A percentile compares a stretch with the other conserved stretches of the same genome.
These are phyloP conservation scores for Neurospora sp. DNA, from an alignment of 495 filamentous ascomycete species.

Conservation along the genomic window DNA sequence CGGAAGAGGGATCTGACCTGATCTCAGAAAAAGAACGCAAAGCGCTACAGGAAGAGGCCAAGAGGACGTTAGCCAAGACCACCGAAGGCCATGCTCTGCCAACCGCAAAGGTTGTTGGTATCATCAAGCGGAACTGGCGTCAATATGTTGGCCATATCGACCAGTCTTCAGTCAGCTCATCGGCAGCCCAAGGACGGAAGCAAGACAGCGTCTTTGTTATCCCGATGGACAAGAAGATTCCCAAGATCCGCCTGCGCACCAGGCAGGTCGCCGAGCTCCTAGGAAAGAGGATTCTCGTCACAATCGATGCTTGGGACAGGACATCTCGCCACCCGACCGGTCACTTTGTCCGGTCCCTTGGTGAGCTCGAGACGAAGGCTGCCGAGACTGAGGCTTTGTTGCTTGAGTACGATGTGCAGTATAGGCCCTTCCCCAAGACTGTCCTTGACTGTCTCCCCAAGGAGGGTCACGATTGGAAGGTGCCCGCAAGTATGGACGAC, in stretches of 20 bases:
- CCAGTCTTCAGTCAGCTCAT: slow-evolving; percentile 65
- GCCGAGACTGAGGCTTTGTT: slow-evolving; percentile 93
- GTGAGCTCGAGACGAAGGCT: slow-evolving; percentile 87
- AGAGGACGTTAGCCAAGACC: slow-evolving; percentile 66
- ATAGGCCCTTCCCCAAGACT: slow-evolving; percentile 90
- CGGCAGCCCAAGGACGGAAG: slow-evolving; percentile 58
- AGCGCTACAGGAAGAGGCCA: slow-evolving; percentile 83
- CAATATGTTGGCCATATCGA: slow-evolving; percentile 97
- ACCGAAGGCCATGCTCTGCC: slow-evolving; percentile 76
- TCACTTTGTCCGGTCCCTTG: slow-evolving; percentile 87
- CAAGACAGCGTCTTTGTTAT: slow-evolving; percentile 91
- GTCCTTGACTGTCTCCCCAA: slow-evolving; percentile 85
- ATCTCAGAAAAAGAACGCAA: slow-evolving; percentile 77
- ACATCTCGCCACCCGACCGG: slow-evolving; percentile 86
- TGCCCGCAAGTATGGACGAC: slow-evolving; percentile 64
- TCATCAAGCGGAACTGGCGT: slow-evolving; percentile 92
- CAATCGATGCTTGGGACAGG: slow-evolving; percentile 90
- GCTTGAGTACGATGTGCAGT: slow-evolving; percentile 94
- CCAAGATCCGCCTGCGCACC: slow-evolving; percentile 88
- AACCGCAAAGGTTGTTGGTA: slow-evolving; percentile 84
- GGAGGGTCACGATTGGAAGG: slow-evolving; percentile 91
- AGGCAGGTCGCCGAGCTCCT: slow-evolving; percentile 78
- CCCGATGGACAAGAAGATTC: slow-evolving; percentile 94
- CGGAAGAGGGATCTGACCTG: slow-evolving; percentile 60
- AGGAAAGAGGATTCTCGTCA: slow-evolving; percentile 87